A percentile compares a stretch with the other conserved stretches of the same genome.
phyloP scores from a whole-genome alignment of 768 basidiomycete species.

The Leccinum aurantiacum region DNA sequence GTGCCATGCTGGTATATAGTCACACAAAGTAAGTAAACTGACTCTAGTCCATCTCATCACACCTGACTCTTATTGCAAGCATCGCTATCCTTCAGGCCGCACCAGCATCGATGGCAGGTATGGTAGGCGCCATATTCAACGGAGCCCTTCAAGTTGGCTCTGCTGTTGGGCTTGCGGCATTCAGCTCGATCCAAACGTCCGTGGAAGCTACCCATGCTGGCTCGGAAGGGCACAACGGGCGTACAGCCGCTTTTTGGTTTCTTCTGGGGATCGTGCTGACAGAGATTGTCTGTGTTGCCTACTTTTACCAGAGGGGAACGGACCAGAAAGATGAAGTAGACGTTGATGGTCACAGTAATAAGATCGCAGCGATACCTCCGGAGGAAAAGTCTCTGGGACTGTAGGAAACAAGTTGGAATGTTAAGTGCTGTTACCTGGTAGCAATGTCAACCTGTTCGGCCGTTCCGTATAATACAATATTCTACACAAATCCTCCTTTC shows the following conservation, averaged over 20 bases:
- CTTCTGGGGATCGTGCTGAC: conserved; percentile 36
- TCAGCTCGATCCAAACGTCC: conserved; percentile 48
- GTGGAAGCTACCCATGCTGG: conserved; percentile 38
- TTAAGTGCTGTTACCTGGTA: no score
- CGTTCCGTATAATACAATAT: no score
- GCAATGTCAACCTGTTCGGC: no score
- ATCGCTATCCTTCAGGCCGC: conserved; percentile 51
- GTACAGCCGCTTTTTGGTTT: conserved; percentile 47
- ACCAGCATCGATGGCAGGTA: conserved; percentile 50
- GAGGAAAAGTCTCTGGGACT: not conserved
- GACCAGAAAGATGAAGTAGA: conserved; percentile 6
- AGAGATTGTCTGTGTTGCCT: conserved; percentile 33
- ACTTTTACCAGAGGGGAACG: conserved; percentile 35
- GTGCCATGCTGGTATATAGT: conserved; percentile 44
- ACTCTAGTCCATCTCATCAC: not conserved
- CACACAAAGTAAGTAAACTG: conserved; percentile 45
- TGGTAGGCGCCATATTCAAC: conserved; percentile 56
- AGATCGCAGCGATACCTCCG: not conserved
- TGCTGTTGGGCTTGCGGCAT: conserved; percentile 49
- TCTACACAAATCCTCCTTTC: no score
- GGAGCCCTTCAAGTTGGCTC: conserved; percentile 52
- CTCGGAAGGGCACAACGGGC: conserved; percentile 36
- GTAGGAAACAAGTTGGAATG: not conserved
- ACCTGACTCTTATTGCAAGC: conserved; percentile 25
- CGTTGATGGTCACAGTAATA: not conserved